Evolutionary conservation across 1,139 yeast species (phyloP), one percentile per base, ranked within the genome.

Genomic region (Sugiyamaella neomexicana): DNA sequence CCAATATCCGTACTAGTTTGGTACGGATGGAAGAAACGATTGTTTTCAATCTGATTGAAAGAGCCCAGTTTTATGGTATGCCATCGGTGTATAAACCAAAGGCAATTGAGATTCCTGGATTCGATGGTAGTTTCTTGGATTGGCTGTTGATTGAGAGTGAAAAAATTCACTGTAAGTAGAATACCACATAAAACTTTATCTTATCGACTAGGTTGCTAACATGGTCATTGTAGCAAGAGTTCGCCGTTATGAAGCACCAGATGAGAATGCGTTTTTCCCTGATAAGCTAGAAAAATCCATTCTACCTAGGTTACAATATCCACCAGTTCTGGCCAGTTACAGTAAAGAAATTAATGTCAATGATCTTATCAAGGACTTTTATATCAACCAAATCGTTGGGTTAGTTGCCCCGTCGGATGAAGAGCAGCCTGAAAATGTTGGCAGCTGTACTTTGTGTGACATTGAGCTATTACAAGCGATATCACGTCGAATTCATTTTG

Each of bases 11-110:
- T 60, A 83, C 81, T 59, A 88, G 91, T 17, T 76, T 93, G 53
- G 85, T 90, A 44, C 82, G 97, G 52, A 89, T 93, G 97, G 99
- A 93, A 67, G 99, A 93, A 70, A 86, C 97, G 8, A 90, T 93
- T 64, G 88, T 93, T 60, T 93, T 91, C 76, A 88, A 86, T 57
- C 80, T 93, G 63, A 91, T 93, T 59, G 99, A 93, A 71, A 79
- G 99, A 60, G 89, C 97, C 2, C 97, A 91, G 72, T 93, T 89
- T 68, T 85, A 76, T 64, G 79, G 81, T 40, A 85, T 91, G 53
- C 86, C 87, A 1, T 79, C 89, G 16, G 90, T 90, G 12, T 93
- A 93, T 70, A 78, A 79, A 62, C 67, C 69, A 8, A 78, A 81
- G 59, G 81, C 81, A 58, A 81, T 83, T 58, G 70, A 75, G 2